Conservation (phyloP, 192 early-diverging fungal species). For the Allomyces arbusculus region DNA sequence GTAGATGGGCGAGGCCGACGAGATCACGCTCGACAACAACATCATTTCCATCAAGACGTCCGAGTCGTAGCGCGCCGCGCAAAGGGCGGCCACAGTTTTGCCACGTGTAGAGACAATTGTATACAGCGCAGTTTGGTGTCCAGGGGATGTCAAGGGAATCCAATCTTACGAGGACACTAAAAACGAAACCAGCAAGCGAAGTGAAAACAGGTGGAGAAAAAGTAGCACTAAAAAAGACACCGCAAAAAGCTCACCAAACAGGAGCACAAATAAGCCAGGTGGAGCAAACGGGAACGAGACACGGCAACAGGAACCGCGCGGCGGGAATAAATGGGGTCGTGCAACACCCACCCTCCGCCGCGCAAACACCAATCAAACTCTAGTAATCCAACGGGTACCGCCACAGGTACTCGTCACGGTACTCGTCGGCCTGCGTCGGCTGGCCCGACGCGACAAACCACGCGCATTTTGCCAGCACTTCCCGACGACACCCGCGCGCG, state of each 20-base stretch:
- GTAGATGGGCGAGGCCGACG: constrained; percentile 32
- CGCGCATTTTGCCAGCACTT: not conserved
- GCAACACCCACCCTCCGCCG: too few species aligned
- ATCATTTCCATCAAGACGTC: constrained; percentile 2
- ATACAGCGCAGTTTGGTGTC: not conserved
- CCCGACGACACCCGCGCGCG: constrained; percentile 2
- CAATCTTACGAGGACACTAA: too few species aligned
- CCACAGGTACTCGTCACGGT: constrained; percentile 23
- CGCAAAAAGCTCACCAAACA: too few species aligned
- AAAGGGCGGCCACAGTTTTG: not conserved
- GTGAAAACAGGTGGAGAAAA: too few species aligned
- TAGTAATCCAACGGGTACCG: constrained; percentile 13
- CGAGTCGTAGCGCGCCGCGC: not conserved
- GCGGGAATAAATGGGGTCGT: too few species aligned
- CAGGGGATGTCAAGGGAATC: not conserved
- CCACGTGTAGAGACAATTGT: not conserved
- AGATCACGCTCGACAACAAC: constrained; percentile 16
- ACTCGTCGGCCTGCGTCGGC: constrained; percentile 9
- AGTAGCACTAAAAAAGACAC: too few species aligned
- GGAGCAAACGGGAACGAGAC: too few species aligned
- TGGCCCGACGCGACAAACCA: not conserved
- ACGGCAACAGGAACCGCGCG: too few species aligned
- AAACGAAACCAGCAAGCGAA: too few species aligned
- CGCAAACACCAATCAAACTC: not conserved
- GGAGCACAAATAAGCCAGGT: too few species aligned